Percentiles rank a stretch among this genome's conserved stretches.
Evolutionary conservation across 192 early-diverging fungal genomes (phyloP).

Genomic region (Mortierella claussenii): DNA sequence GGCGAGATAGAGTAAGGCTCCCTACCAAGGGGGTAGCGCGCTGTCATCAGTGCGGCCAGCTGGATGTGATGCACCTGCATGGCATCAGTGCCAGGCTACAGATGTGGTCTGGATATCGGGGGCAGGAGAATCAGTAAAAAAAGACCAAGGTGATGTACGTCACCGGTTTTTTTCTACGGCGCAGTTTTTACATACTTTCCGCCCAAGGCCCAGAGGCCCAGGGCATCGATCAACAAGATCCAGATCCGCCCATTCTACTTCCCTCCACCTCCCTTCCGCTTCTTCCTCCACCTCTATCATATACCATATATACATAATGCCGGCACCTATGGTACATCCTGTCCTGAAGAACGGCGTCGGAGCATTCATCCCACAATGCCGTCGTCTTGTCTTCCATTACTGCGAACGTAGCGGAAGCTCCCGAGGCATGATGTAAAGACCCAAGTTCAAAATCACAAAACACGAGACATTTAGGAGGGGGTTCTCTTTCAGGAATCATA

Average conservation of each 20-base stretch:
- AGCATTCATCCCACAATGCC: slow-evolving; percentile 78
- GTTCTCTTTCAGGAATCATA: slow-evolving; percentile 1
- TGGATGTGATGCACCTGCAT: slow-evolving; percentile 51
- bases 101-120: slow-evolving; percentile 43
- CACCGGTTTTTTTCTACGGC: background rate
- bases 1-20: slow-evolving; percentile 31
- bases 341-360: slow-evolving; percentile 77
- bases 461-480: too few relatives aligned
- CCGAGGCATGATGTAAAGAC: slow-evolving; percentile 74
- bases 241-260: too few relatives aligned
- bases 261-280: too few relatives aligned
- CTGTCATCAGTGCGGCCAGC: slow-evolving; percentile 34
- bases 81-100: slow-evolving; percentile 19
- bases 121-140: background rate
- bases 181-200: background rate
- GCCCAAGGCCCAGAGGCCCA: too few relatives aligned
- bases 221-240: too few relatives aligned
- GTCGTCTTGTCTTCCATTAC: slow-evolving; percentile 84
- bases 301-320: slow-evolving; percentile 18
- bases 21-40: slow-evolving; percentile 22
- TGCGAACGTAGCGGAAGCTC: slow-evolving; percentile 86
- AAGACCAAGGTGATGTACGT: background rate
- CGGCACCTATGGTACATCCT: slow-evolving; percentile 40
- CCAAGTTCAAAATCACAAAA: too few relatives aligned
- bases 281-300: background rate